Base-by-base conservation (phyloP, 2,329 filamentous ascomycete genomes). In the Scytalidium sp. region DNA sequence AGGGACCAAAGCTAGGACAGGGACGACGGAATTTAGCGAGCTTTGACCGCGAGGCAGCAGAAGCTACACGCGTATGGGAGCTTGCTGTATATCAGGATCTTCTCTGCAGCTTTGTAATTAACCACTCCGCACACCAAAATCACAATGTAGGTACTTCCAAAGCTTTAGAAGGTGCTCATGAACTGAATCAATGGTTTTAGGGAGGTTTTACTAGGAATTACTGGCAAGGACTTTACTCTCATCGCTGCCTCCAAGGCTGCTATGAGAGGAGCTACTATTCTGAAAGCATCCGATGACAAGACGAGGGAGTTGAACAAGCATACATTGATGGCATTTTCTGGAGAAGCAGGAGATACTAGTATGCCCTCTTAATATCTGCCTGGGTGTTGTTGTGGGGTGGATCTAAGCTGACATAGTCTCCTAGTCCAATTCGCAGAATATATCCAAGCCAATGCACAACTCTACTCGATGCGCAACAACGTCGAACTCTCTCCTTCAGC, bases 221-320 rank as follows among this genome's bases (percentile, higher is more conserved):
- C 93, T 53, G 95, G 94, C 78, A 96, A 96, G 80, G 95, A 99
- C 83, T 99, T 97, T 73, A 95, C 92, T 76, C 85, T 99, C 80
- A 85, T 99, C 70, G 94, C 91, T 65, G 90, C 94, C 64, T 97
- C 92, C 56, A 97, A 99, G 79, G 94, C 94, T 68, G 90, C 92
- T 64, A 97, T 97, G 92, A 86, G 94, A 76, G 94, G 94, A 65
- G 90, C 91, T 57, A 97, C 93, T 52, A 88, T 99, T 71, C 85
- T 99, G 68, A 99, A 99, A 75, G 83, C 90, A 51, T 82, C 84
- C 60, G 95, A 99, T 73, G 93, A 99, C 81, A 99, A 99, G 83
- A 99, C 94, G 58, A 84, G 90, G 69, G 75, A 81, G 60, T 78
- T 99, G 61, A 99, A 96, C 81, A 87, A 94, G 75, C 85, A 96